These are phyloP conservation scores for Domatiomyces catenatus DNA, from an alignment of 2,329 filamentous ascomycete species.

Conservation along the genomic window DNA sequence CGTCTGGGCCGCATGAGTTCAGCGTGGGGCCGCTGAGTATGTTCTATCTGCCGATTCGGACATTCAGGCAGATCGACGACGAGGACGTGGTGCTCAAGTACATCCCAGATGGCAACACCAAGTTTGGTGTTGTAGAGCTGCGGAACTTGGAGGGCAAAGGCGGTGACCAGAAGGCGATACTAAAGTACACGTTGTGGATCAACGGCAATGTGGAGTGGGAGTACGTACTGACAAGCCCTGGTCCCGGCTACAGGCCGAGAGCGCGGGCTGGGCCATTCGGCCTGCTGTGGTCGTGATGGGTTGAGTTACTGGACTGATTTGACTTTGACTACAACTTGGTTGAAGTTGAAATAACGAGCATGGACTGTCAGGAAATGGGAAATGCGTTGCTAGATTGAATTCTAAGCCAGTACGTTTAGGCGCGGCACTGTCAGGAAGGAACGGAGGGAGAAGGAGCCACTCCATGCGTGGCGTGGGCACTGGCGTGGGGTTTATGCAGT, in stretches of 20 bases:
- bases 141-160: constrained; percentile 40
- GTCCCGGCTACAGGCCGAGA: neutral
- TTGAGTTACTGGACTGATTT: too few species aligned
- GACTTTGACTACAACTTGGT: neutral
- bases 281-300: neutral
- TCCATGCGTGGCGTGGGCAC: neutral
- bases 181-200: constrained; percentile 70
- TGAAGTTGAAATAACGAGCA: neutral
- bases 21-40: constrained; percentile 82
- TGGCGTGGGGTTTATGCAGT: neutral
- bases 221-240: constrained; percentile 27
- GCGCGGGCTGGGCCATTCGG: neutral
- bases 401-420: too few species aligned
- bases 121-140: constrained; percentile 74
- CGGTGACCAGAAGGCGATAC: constrained; percentile 35
- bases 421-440: too few species aligned
- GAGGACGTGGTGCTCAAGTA: constrained; percentile 77
- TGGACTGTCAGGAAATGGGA: too few species aligned
- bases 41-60: constrained; percentile 76
- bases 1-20: constrained; percentile 59
- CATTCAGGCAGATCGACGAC: constrained; percentile 66
- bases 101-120: constrained; percentile 68
- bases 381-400: too few species aligned
- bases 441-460: neutral
- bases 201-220: constrained; percentile 69